Conservation (phyloP, 805 yeast genomes). For the Teunomyces kruisii region DNA sequence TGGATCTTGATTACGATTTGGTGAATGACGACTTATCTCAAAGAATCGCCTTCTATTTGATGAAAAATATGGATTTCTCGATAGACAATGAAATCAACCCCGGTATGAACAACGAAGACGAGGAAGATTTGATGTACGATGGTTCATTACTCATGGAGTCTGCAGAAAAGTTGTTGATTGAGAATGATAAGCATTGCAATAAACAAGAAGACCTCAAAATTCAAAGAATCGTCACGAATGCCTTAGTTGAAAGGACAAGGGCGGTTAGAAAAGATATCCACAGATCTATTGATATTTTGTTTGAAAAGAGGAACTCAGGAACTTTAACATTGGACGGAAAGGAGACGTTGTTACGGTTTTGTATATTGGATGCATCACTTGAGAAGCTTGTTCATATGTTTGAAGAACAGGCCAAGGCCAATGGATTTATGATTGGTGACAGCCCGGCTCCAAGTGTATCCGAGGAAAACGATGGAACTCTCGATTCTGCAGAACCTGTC, state of each 20-base stretch:
- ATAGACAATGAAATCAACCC: constrained; percentile 55
- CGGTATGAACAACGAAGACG: constrained; percentile 60
- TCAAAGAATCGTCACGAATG: constrained; percentile 47
- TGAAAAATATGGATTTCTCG: constrained; percentile 55
- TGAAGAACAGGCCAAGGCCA: constrained; percentile 37
- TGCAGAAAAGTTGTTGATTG: constrained; percentile 62
- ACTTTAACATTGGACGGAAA: constrained; percentile 53
- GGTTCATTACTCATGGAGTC: constrained; percentile 73
- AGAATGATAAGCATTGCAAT: constrained; percentile 14
- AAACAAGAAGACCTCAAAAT: constrained; percentile 36
- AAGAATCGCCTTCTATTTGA: constrained; percentile 53
- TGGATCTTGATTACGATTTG: constrained; percentile 55
- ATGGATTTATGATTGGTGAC: constrained; percentile 14
- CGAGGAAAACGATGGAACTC: neutral
- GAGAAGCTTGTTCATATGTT: constrained; percentile 53
- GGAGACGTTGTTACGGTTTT: constrained; percentile 52
- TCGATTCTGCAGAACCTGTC: neutral
- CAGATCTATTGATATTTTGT: constrained; percentile 49
- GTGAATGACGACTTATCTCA: constrained; percentile 52
- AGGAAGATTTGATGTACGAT: constrained; percentile 71
- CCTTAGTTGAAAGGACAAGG: constrained; percentile 51
- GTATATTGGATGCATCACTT: constrained; percentile 53
- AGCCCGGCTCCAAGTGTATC: neutral
- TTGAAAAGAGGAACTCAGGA: constrained; percentile 46
- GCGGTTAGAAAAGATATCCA: constrained; percentile 53